A percentile compares a stretch with the other conserved stretches of the same genome.
phyloP scores from a whole-genome alignment of 306 rosid species.

The Senna tora region DNA sequence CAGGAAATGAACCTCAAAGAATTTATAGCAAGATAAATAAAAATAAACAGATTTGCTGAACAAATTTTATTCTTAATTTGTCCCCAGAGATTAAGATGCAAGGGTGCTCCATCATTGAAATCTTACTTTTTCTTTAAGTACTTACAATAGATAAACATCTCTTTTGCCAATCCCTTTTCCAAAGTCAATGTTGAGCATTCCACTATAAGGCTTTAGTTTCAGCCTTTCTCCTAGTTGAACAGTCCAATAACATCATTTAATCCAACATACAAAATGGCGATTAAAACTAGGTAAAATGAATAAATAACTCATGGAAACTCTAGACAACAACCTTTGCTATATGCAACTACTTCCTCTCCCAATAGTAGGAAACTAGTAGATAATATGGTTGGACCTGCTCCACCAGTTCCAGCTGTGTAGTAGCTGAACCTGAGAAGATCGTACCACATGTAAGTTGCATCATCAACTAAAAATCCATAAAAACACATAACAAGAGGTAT shows the following conservation, averaged over 20 bases:
- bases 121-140: conserved; percentile 33
- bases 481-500: conserved; percentile 7
- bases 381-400: conserved; percentile 94
- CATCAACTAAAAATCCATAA: conserved; percentile 17
- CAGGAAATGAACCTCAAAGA: conserved; percentile 28
- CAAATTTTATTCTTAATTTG: conserved; percentile 8
- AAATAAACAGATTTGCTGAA: conserved; percentile 11
- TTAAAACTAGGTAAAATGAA: conserved; percentile 37
- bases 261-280: conserved; percentile 45
- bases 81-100: conserved; percentile 20
- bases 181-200: conserved; percentile 91
- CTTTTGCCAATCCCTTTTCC: conserved; percentile 94
- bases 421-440: conserved; percentile 74
- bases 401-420: conserved; percentile 96
- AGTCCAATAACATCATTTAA: conserved; percentile 51
- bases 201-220: conserved; percentile 92
- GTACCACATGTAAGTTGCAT: conserved; percentile 36
- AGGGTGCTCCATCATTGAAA: conserved; percentile 29
- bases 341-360: conserved; percentile 96
- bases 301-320: conserved; percentile 27
- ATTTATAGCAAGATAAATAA: conserved; percentile 2
- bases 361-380: conserved; percentile 89
- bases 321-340: conserved; percentile 68
- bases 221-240: conserved; percentile 75
- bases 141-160: conserved; percentile 94